A percentile compares a stretch with the other conserved stretches of the same genome.
phyloP scores from a whole-genome alignment of 495 filamentous ascomycete genomes.

The Aspergillus avenaceus region DNA sequence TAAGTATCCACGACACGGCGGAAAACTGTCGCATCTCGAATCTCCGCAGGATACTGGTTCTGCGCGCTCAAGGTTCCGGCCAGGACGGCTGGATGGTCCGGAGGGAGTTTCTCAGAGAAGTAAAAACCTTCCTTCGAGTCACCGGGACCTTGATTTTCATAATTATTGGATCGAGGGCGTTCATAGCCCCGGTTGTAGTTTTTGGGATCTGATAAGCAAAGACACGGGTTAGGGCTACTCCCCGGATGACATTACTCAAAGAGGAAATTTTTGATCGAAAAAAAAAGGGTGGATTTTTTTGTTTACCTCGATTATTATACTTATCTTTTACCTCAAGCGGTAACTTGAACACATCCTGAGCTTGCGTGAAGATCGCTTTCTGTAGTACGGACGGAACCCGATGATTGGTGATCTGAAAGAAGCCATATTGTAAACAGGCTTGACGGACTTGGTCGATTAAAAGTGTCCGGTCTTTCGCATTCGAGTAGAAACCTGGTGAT shows the following conservation, averaged over 20 bases:
- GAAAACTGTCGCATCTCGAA: slow-evolving; percentile 26
- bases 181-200: slow-evolving; percentile 39
- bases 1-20: slow-evolving; percentile 25
- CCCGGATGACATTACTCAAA: too few species aligned
- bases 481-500: too few species aligned
- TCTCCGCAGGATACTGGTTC: slow-evolving; percentile 42
- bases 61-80: slow-evolving; percentile 34
- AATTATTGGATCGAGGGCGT: slow-evolving; percentile 33
- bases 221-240: too few species aligned
- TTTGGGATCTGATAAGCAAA: slow-evolving; percentile 14
- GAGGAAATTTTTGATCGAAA: too few species aligned
- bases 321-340: slow-evolving; percentile 51
- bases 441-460: slow-evolving; percentile 12
- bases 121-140: slow-evolving; percentile 48
- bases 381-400: slow-evolving; percentile 66
- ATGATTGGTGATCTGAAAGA: slow-evolving; percentile 78
- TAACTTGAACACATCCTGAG: slow-evolving; percentile 71
- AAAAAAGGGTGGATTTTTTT: too few species aligned
- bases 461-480: too few species aligned
- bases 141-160: slow-evolving; percentile 32
- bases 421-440: slow-evolving; percentile 58
- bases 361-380: slow-evolving; percentile 59
- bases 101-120: slow-evolving; percentile 33
- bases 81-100: slow-evolving; percentile 24
- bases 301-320: slow-evolving; percentile 15